Conservation (phyloP, 2,329 filamentous ascomycete species). For the Immersiporthe knoxdaviesiana region DNA sequence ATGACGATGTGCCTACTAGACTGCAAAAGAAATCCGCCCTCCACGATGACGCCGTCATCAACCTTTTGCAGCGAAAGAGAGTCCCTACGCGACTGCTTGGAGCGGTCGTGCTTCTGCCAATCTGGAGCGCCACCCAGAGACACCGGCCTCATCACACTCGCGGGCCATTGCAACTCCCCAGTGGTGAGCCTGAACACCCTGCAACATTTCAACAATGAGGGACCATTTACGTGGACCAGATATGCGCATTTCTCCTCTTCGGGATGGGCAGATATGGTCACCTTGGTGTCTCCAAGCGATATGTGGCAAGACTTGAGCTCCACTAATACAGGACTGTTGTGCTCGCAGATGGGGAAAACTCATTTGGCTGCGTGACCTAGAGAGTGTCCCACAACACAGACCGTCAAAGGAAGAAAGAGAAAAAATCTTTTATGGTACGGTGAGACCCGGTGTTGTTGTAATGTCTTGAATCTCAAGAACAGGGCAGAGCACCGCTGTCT, state of each 20-base stretch:
- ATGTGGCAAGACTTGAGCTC: neutral
- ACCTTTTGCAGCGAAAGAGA: neutral
- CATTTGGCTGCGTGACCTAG: neutral
- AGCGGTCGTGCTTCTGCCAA: neutral
- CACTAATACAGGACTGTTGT: neutral
- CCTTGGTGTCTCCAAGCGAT: neutral
- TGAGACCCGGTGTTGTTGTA: slow-evolving; percentile 4
- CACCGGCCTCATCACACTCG: neutral
- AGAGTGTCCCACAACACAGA: neutral
- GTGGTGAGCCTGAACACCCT: neutral
- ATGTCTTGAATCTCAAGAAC: slow-evolving; percentile 1
- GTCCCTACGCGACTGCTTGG: neutral
- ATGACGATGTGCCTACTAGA: neutral
- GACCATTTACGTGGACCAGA: neutral
- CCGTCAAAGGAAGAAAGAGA: neutral
- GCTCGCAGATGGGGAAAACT: neutral
- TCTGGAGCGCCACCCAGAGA: neutral
- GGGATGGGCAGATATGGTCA: too few relatives aligned
- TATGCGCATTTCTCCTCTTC: neutral
- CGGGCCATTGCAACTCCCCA: neutral
- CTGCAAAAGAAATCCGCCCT: neutral
- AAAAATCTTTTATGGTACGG: neutral
- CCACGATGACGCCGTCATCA: neutral
- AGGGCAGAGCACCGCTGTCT: neutral
- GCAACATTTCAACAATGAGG: neutral